These are phyloP conservation scores for Serendipita sp. DNA, from an alignment of 768 basidiomycete species.

Conservation along the genomic window DNA sequence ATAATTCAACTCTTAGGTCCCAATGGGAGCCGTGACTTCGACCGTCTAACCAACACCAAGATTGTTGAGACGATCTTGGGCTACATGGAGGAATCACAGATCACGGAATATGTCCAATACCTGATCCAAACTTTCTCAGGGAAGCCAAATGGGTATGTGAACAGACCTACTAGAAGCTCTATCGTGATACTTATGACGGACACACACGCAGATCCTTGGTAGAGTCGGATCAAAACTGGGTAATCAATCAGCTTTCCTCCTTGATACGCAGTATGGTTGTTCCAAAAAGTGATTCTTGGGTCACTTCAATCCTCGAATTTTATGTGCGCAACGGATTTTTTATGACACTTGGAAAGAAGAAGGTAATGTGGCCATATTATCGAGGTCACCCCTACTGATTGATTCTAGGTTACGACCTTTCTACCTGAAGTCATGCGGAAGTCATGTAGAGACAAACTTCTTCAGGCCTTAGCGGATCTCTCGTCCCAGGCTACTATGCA, in stretches of 20 bases:
- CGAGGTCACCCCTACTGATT: neutral
- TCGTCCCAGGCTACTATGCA: neutral
- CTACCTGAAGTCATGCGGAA: neutral
- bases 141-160: conserved; percentile 25
- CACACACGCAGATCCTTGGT: conserved; percentile 18
- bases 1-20: conserved; percentile 71
- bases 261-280: conserved; percentile 66
- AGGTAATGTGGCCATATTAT: neutral
- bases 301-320: conserved; percentile 63
- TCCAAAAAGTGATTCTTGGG: conserved; percentile 66
- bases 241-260: conserved; percentile 65
- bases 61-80: conserved; percentile 73
- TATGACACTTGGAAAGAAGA: conserved; percentile 26
- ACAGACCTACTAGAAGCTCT: conserved; percentile 2
- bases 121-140: conserved; percentile 47
- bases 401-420: neutral
- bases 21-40: conserved; percentile 76
- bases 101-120: conserved; percentile 58
- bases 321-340: conserved; percentile 70
- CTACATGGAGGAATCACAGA: conserved; percentile 54
- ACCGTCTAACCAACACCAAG: conserved; percentile 81
- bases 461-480: neutral
- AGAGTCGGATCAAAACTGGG: conserved; percentile 56
- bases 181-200: neutral
- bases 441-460: neutral